Evolutionary conservation across 192 early-diverging fungal species (phyloP).

Genomic region (Gamsiella multidivaricata): DNA sequence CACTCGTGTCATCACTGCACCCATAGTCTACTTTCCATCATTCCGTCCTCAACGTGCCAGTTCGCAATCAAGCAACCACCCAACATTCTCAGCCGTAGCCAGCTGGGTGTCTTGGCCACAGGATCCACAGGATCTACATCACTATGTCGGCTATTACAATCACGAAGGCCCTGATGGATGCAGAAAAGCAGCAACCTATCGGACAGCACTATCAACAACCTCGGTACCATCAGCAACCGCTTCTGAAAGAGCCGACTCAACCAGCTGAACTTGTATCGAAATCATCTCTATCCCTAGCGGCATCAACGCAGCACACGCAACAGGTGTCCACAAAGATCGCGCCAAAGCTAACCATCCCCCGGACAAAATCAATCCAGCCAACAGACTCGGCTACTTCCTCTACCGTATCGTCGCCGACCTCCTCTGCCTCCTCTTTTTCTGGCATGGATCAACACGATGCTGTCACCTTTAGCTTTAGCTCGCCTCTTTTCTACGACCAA

Average conservation of each 20-base stretch:
- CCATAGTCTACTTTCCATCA: conserved; percentile 7
- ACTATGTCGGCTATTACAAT: conserved; percentile 25
- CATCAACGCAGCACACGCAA: background rate
- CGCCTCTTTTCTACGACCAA: conserved; percentile 48
- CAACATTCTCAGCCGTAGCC: conserved; percentile 8
- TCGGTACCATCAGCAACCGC: background rate
- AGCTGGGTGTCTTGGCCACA: conserved; percentile 12
- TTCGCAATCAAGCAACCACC: background rate
- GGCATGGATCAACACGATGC: background rate
- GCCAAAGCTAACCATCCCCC: background rate
- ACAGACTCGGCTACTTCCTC: conserved; percentile 11
- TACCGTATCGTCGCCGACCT: conserved; percentile 17
- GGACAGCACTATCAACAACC: background rate
- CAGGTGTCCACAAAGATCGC: background rate
- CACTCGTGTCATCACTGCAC: background rate
- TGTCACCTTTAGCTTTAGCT: conserved; percentile 41
- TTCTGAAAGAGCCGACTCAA: too few species aligned
- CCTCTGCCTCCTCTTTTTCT: conserved; percentile 3
- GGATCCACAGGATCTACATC: too few species aligned
- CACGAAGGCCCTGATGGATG: conserved; percentile 12
- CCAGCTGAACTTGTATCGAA: too few species aligned
- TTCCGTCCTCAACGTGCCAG: background rate
- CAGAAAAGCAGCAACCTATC: background rate
- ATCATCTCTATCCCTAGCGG: too few species aligned
- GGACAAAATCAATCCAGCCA: background rate